These are phyloP conservation scores for Saturnispora ahearnii DNA, from an alignment of 805 yeast genomes.

Conservation along the genomic window DNA sequence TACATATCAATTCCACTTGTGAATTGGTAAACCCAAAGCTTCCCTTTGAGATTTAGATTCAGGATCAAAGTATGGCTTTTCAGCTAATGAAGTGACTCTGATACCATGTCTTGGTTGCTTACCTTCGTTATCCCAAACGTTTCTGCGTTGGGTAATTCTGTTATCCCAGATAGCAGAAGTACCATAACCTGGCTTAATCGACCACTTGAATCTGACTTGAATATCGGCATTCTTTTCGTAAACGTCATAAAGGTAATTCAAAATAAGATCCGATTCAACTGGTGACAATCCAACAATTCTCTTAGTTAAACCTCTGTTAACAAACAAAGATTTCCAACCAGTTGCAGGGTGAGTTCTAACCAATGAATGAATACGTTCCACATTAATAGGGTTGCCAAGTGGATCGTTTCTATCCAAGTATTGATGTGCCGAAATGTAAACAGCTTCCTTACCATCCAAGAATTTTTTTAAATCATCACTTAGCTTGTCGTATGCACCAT, in stretches of 20 bases:
- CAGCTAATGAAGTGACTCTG: constrained; percentile 45
- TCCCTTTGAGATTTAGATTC: constrained; percentile 42
- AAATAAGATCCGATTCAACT: constrained; percentile 40
- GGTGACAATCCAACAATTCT: constrained; percentile 39
- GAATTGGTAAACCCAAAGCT: constrained; percentile 30
- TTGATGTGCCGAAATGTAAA: constrained; percentile 32
- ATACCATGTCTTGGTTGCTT: constrained; percentile 40
- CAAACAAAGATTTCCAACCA: background rate
- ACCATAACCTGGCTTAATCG: constrained; percentile 22
- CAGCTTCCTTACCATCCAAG: background rate
- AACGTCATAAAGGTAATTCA: constrained; percentile 37
- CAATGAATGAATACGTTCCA: constrained; percentile 23
- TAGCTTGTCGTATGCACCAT: constrained; percentile 35
- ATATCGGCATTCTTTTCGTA: constrained; percentile 45
- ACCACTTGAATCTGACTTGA: constrained; percentile 46
- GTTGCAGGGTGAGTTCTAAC: background rate
- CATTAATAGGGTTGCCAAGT: constrained; percentile 34
- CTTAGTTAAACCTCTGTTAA: background rate
- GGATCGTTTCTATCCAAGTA: constrained; percentile 35
- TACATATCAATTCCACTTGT: background rate
- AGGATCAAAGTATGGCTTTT: constrained; percentile 41
- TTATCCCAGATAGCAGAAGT: constrained; percentile 32
- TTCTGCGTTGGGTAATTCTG: constrained; percentile 35
- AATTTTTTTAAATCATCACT: background rate
- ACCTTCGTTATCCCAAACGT: constrained; percentile 34